Base-by-base conservation (phyloP, 2,329 filamentous ascomycete genomes). In the Exophiala sp. region DNA sequence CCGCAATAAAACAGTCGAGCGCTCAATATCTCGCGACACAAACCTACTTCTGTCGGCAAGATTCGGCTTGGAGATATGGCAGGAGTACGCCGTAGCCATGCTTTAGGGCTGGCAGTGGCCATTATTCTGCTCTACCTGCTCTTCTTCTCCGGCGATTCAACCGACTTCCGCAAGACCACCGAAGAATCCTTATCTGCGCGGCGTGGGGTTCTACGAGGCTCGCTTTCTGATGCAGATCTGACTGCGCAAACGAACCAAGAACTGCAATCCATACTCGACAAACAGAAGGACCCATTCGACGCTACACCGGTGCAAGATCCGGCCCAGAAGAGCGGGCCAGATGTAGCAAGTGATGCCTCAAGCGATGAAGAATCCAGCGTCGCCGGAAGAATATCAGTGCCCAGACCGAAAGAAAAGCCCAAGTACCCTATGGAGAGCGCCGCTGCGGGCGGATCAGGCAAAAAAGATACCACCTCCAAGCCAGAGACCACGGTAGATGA, bases 331-430 rank as follows among this genome's bases (percentile, higher is more conserved):
- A 29, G 24, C 7, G 7, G 7, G 24, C 24, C 52, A n/a, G 50
- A 50, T 32, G 45, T 43, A 35, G 39, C 39, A 12, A 43, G 34
- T n/a, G 47, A 39, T 24, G 38, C 33, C 20, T 52, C 45, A 6
- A 49, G 50, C 24, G 29, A 50, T 9, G 46, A 50, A 14, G 48
- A 47, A 16, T 32, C 53, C 24, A 51, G 45, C 33, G 49, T 55
- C 14, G 54, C 54, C 11, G 64, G 66, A 75, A 69, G 79, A 80
- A 21, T 32, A 21, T 62, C 65, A 41, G 55, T 58, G 14, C 60
- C 58, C 32, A 59, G 64, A 32, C 64, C 63, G 32, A 64, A 57
- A n/a, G 45, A 62, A 54, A 55, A 63, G 48, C 47, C 65, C 21
- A 59, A 61, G 47, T 57, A 61, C 35, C 55, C 59, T 20, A 47